Evolutionary conservation across 1,284 basidiomycete species (phyloP).

Genomic region (Fereydounia khargensis): DNA sequence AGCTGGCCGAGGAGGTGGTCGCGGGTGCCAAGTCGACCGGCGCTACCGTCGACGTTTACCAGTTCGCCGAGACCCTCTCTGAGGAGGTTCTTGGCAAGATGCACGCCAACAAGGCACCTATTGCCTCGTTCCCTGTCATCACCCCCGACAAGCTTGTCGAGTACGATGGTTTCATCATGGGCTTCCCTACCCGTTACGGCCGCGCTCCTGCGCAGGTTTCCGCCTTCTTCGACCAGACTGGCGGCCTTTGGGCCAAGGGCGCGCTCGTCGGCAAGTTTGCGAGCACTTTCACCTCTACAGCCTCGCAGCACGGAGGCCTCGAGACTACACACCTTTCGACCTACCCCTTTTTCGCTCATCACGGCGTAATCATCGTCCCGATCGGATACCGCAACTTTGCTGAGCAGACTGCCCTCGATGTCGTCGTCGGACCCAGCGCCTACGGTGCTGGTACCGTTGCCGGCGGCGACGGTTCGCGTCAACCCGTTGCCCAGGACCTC

Average conservation of each 20-base stretch:
- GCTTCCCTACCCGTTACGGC: constrained; percentile 62
- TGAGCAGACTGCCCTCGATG: constrained; percentile 17
- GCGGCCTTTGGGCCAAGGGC: constrained; percentile 70
- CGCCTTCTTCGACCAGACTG: constrained; percentile 71
- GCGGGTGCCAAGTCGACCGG: constrained; percentile 70
- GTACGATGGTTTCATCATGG: constrained; percentile 63
- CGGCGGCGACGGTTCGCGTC: constrained; percentile 32
- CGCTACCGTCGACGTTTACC: constrained; percentile 69
- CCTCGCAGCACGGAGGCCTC: constrained; percentile 60
- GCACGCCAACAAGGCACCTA: constrained; percentile 64
- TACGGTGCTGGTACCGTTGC: constrained; percentile 43
- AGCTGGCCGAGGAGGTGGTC: constrained; percentile 77
- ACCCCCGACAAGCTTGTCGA: constrained; percentile 67
- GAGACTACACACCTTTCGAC: constrained; percentile 47
- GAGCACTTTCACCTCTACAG: constrained; percentile 66
- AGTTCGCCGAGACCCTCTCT: constrained; percentile 79
- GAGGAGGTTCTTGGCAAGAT: constrained; percentile 74
- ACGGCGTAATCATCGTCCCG: constrained; percentile 38
- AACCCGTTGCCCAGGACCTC: constrained; percentile 29
- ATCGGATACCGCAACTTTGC: constrained; percentile 17
- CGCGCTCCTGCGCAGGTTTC: constrained; percentile 62
- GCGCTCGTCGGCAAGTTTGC: constrained; percentile 76
- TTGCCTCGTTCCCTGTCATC: constrained; percentile 70
- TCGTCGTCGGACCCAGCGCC: constrained; percentile 26
- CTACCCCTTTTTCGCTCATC: constrained; percentile 43